Conservation (phyloP, 139 green algal species). For the Coelastrella sp. region DNA sequence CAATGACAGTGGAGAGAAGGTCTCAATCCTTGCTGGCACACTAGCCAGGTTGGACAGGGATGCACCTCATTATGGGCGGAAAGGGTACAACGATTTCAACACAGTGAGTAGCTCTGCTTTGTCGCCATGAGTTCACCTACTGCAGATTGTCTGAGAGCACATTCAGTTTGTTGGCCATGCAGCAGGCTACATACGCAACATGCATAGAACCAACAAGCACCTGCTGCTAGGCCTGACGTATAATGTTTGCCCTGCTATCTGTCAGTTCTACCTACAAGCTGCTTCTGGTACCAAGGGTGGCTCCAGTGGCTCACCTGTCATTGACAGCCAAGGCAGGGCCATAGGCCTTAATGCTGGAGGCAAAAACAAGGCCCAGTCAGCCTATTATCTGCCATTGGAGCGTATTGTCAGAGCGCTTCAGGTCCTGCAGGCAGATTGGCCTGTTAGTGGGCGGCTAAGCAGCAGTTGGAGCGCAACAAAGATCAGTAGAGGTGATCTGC, state of each 20-base stretch:
- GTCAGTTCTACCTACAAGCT: slow-evolving; percentile 28
- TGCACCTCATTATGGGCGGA: slow-evolving; percentile 81
- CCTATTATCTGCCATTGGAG: slow-evolving; percentile 93
- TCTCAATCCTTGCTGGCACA: slow-evolving; percentile 92
- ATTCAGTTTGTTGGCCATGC: background rate
- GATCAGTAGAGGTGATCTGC: slow-evolving; percentile 78
- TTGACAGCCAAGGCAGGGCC: slow-evolving; percentile 82
- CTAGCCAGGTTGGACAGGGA: slow-evolving; percentile 91
- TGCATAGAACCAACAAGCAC: too few relatives aligned
- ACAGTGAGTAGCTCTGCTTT: too few relatives aligned
- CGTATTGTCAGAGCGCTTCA: slow-evolving; percentile 83
- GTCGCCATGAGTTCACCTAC: too few relatives aligned
- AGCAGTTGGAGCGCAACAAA: slow-evolving; percentile 51
- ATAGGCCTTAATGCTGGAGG: slow-evolving; percentile 92
- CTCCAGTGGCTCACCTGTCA: slow-evolving; percentile 82
- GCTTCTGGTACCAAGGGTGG: slow-evolving; percentile 84
- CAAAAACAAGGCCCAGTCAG: slow-evolving; percentile 87
- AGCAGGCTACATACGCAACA: too few relatives aligned
- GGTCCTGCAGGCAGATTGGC: slow-evolving; percentile 51
- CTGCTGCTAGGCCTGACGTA: background rate
- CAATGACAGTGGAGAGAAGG: slow-evolving; percentile 93
- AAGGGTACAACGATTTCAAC: slow-evolving; percentile 96
- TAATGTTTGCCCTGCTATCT: background rate
- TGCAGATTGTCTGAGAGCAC: too few relatives aligned
- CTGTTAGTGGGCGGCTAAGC: background rate